A percentile compares a stretch with the other conserved stretches of the same genome.
Conservation (phyloP, 495 filamentous ascomycete genomes). For the Penicillium ochrochloron region DNA sequence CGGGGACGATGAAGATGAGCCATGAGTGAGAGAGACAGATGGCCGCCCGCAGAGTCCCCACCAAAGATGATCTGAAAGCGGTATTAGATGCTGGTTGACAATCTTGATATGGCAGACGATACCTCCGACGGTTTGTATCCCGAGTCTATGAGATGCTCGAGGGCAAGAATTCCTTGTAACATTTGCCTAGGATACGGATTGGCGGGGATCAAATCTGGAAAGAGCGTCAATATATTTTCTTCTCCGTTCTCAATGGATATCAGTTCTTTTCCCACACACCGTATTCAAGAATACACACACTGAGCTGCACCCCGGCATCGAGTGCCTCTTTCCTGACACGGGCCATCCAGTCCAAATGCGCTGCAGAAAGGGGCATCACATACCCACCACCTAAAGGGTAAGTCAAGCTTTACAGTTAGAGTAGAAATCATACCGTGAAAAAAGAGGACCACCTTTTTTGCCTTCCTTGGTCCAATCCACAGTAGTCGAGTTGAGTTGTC, state of each 20-base stretch:
- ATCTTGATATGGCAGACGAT: constrained; percentile 4
- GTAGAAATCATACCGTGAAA: constrained; percentile 24
- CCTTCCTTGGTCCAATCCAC: constrained; percentile 19
- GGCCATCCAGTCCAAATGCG: constrained; percentile 31
- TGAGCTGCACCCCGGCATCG: constrained; percentile 22
- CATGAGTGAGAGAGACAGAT: constrained; percentile 28
- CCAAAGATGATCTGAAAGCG: constrained; percentile 28
- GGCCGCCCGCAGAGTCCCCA: constrained; percentile 34
- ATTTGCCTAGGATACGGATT: constrained; percentile 30
- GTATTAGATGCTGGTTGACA: background rate
- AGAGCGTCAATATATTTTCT: background rate
- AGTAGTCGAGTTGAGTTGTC: constrained; percentile 22
- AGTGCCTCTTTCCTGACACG: constrained; percentile 22
- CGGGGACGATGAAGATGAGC: constrained; percentile 23
- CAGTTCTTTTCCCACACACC: constrained; percentile 12
- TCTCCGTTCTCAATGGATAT: background rate
- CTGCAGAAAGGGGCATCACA: constrained; percentile 30
- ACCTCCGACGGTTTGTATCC: constrained; percentile 26
- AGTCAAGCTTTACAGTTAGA: background rate
- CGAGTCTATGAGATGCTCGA: constrained; percentile 23
- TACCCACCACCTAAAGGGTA: constrained; percentile 28
- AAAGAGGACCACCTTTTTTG: constrained; percentile 26
- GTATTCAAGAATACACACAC: constrained; percentile 30
- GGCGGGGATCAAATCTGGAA: constrained; percentile 22
- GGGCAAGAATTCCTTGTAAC: constrained; percentile 22